Percentiles rank a stretch among this genome's conserved stretches.
Conservation (phyloP, 495 filamentous ascomycete genomes). For the Astrothelium subdiscretum region DNA sequence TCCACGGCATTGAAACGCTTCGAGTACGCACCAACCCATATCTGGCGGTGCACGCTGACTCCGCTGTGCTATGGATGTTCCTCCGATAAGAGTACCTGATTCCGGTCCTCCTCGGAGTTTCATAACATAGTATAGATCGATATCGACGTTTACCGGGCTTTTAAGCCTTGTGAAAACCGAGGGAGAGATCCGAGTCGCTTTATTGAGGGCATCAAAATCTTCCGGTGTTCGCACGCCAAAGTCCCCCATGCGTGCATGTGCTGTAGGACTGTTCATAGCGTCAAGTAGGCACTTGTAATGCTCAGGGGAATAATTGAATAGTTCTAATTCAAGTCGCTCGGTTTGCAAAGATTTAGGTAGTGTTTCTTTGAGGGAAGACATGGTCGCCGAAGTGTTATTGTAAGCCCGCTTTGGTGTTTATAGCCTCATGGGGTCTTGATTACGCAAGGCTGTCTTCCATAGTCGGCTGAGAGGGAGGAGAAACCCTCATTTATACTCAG, state of each 20-base stretch:
- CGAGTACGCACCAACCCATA: not conserved
- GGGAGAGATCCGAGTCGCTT: not conserved
- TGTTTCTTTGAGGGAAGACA: not conserved
- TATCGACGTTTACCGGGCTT: not conserved
- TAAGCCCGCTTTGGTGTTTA: no score
- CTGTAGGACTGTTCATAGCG: not conserved
- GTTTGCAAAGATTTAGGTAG: not conserved
- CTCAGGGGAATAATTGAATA: not conserved
- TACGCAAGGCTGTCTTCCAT: no score
- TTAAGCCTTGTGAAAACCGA: not conserved
- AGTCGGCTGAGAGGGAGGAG: no score
- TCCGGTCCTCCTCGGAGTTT: not conserved
- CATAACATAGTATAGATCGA: not conserved
- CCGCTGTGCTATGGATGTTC: not conserved
- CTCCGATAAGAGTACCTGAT: not conserved
- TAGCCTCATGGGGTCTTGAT: no score
- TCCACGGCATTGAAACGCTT: not conserved
- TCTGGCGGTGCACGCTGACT: not conserved
- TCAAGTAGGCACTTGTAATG: not conserved
- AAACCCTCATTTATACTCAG: no score
- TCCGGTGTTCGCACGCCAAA: conserved; percentile 2
- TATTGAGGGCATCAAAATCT: conserved; percentile 1
- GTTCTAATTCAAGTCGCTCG: not conserved
- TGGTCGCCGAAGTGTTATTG: no score
- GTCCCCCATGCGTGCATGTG: not conserved